Evolutionary conservation across 2,329 filamentous ascomycete genomes (phyloP).

Genomic region (Aotearoamyces nothofagi): DNA sequence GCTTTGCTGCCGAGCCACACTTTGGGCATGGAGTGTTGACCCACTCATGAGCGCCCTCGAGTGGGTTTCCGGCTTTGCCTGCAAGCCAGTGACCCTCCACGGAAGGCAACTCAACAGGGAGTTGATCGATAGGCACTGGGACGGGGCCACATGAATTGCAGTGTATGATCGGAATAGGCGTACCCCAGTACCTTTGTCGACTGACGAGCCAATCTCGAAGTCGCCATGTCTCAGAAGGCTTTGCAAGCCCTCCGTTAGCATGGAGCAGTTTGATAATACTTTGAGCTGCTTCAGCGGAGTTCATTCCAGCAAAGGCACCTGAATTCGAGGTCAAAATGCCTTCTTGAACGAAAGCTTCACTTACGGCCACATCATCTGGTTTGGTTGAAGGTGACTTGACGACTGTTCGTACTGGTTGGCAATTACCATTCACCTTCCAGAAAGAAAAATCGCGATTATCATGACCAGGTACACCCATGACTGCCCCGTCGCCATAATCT

Average conservation of each 20-base stretch:
- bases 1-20: conserved; percentile 53
- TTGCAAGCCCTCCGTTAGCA: conserved; percentile 36
- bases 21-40: conserved; percentile 61
- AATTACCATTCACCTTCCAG: conserved; percentile 54
- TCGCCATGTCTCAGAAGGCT: conserved; percentile 58
- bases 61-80: conserved; percentile 59
- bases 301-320: conserved; percentile 46
- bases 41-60: conserved; percentile 59
- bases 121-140: conserved; percentile 58
- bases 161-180: conserved; percentile 80
- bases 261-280: conserved; percentile 43
- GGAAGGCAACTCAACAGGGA: conserved; percentile 62
- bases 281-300: conserved; percentile 45
- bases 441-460: conserved; percentile 67
- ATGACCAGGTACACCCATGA: conserved; percentile 86
- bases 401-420: conserved; percentile 46
- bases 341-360: conserved; percentile 44
- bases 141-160: conserved; percentile 64
- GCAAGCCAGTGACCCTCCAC: conserved; percentile 53
- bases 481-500: conserved; percentile 73
- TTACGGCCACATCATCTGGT: conserved; percentile 25
- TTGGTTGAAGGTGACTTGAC: conserved; percentile 28
- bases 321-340: conserved; percentile 55
- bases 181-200: conserved; percentile 84
- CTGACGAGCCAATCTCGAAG: conserved; percentile 84